Percentiles rank a stretch among this genome's conserved stretches.
Conservation (phyloP, 108 stramenopile genomes). For the Discostella pseudostelligera region DNA sequence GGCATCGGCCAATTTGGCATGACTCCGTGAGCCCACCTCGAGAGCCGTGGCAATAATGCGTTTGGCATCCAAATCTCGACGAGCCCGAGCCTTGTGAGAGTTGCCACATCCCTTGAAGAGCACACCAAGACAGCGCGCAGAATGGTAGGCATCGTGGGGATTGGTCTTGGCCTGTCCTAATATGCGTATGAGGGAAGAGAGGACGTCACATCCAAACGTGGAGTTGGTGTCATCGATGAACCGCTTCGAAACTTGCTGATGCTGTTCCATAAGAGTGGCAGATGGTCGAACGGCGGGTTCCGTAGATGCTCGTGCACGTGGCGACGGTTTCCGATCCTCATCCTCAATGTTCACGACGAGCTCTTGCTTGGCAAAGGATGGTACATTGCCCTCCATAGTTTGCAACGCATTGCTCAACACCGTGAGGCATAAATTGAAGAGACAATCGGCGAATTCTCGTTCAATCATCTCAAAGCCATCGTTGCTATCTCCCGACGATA, state of each 20-base stretch:
- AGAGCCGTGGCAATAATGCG: conserved; percentile 76
- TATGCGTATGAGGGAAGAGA: conserved; percentile 72
- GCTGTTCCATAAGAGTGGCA: background rate
- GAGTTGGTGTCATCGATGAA: conserved; percentile 67
- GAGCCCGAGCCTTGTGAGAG: conserved; percentile 67
- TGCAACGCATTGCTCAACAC: conserved; percentile 82
- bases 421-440: conserved; percentile 80
- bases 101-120: conserved; percentile 63
- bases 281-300: conserved; percentile 48
- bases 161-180: conserved; percentile 73
- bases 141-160: conserved; percentile 85
- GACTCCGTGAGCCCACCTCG: conserved; percentile 77
- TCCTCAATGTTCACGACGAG: conserved; percentile 6
- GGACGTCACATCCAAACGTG: conserved; percentile 63
- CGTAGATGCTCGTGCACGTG: conserved; percentile 36
- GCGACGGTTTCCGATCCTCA: conserved; percentile 48
- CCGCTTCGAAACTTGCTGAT: conserved; percentile 49
- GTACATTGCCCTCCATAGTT: conserved; percentile 48
- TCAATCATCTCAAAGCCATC: conserved; percentile 48
- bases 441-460: conserved; percentile 57
- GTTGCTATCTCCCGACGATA: conserved; percentile 42
- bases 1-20: conserved; percentile 67
- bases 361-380: background rate
- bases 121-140: conserved; percentile 75
- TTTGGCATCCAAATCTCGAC: conserved; percentile 81